A percentile compares a stretch with the other conserved stretches of the same genome.
These are phyloP conservation scores for Eremothecium sinecaudum DNA, from an alignment of 1,139 yeast genomes.

Conservation along the genomic window DNA sequence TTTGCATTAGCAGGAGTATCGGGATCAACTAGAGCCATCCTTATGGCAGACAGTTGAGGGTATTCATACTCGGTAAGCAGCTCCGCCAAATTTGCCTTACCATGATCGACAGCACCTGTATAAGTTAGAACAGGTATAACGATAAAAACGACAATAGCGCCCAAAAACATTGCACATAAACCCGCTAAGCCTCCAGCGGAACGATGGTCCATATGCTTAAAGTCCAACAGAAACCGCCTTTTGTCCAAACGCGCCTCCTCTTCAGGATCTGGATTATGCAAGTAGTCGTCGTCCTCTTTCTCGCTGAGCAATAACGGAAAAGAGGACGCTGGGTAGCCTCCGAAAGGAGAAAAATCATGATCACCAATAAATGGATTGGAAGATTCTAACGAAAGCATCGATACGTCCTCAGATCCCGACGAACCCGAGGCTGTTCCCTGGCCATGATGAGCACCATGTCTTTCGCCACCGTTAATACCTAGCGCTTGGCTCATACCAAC, in stretches of 20 bases:
- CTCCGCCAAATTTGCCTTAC: constrained; percentile 34
- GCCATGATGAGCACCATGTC: constrained; percentile 5
- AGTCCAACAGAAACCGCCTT: constrained; percentile 48
- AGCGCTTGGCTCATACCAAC: constrained; percentile 22
- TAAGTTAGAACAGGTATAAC: constrained; percentile 67
- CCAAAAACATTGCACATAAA: constrained; percentile 45
- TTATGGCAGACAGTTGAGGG: constrained; percentile 50
- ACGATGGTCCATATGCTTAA: constrained; percentile 50
- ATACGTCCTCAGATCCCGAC: constrained; percentile 21
- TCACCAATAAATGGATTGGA: constrained; percentile 32
- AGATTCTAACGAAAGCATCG: constrained; percentile 27
- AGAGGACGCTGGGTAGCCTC: constrained; percentile 84
- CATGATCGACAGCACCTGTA: constrained; percentile 46
- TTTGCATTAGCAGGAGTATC: constrained; percentile 60
- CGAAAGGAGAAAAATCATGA: constrained; percentile 70
- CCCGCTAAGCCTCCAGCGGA: constrained; percentile 55
- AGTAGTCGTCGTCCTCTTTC: constrained; percentile 82
- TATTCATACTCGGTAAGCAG: constrained; percentile 49
- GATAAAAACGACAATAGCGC: constrained; percentile 56
- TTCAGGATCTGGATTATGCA: constrained; percentile 90
- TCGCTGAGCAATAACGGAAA: constrained; percentile 83
- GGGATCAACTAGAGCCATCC: constrained; percentile 59
- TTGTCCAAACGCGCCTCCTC: constrained; percentile 72
- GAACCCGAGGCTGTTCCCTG: constrained; percentile 11
- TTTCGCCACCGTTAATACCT: not conserved